Percentiles rank a stretch among this genome's conserved stretches.
Conservation (phyloP, 768 basidiomycete genomes). For the Gelatoporia subvermispora region DNA sequence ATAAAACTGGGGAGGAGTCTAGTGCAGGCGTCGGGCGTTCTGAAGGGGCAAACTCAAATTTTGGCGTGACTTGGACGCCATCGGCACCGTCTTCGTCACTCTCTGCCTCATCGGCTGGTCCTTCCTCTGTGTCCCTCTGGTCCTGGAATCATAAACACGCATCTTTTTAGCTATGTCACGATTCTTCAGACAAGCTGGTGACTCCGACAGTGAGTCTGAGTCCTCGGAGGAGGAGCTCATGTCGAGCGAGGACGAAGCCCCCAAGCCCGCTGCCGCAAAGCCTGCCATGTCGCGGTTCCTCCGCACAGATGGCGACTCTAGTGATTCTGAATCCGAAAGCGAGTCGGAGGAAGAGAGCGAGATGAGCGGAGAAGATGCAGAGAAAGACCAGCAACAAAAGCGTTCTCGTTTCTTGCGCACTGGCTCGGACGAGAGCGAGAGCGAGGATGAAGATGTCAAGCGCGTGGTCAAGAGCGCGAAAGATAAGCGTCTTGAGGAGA, state of each 20-base stretch:
- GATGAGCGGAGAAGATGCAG: constrained; percentile 34
- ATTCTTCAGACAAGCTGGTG: constrained; percentile 83
- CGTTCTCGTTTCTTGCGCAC: constrained; percentile 37
- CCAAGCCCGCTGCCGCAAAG: constrained; percentile 41
- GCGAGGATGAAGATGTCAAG: constrained; percentile 65
- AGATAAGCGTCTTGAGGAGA: constrained; percentile 90
- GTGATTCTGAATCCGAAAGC: constrained; percentile 44
- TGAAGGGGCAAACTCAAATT: no score
- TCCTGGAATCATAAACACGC: no score
- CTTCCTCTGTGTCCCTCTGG: no score
- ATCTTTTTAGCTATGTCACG: no score
- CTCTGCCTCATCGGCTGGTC: no score
- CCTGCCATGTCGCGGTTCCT: constrained; percentile 80
- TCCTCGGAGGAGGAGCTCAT: constrained; percentile 59
- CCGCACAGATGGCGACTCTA: constrained; percentile 54
- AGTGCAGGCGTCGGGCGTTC: no score
- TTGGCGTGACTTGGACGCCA: no score
- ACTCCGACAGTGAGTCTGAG: constrained; percentile 79
- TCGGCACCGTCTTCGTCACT: no score
- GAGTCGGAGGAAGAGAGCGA: constrained; percentile 46
- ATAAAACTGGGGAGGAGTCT: no score
- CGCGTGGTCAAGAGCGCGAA: constrained; percentile 81
- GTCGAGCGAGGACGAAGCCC: constrained; percentile 54
- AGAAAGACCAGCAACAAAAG: constrained; percentile 34
- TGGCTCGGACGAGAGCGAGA: constrained; percentile 47